Base-by-base conservation (phyloP, 768 basidiomycete genomes). In the Pholiota molesta region DNA sequence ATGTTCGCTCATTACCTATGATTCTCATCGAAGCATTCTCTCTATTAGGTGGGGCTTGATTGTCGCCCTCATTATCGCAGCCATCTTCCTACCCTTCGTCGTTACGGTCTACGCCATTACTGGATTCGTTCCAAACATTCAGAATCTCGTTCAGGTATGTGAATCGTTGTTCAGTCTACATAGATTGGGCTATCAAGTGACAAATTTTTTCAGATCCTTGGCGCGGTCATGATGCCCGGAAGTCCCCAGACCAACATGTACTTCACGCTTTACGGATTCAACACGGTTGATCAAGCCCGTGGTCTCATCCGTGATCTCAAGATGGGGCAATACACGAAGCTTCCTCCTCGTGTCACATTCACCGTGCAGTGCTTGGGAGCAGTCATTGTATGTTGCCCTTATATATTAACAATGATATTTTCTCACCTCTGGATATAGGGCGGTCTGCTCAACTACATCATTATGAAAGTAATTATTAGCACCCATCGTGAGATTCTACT, bases 291-390 rank as follows among this genome's bases (percentile, higher is more conserved):
- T 45, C 84, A 87, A 71, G 83, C 83, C 37, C 72, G 72, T 55
- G 75, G 82, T 2, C 74, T 88, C 19, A 79, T 86, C 47, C 78
- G 84, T 29, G 87, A 89, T 66, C 75, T 88, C 13, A 89, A 88
- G 70, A 80, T 84, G 75, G 77, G 75, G 35, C 79, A 80, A 68
- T 77, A 81, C 66, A 79, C 81, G 23, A 89, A 89, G 73, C 79
- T 89, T 44, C 85, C 87, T 39, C 88, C 88, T 49, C 84, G 86
- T 9, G 81, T 82, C 35, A 84, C 87, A 2, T 89, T 90, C 71
- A 77, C 80, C 19, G 84, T 85, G 7, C 87, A 88, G 67, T 79
- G 77, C 33, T 56, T 81, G 51, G 87, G 88, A 1, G 83, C 86
- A 6, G 71, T 89, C 45, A 73, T 89, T 35, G 87, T 83, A 57